Percentiles rank a stretch among this genome's conserved stretches.
phyloP scores from a whole-genome alignment of 1,284 basidiomycete species.

The Xerocomus amazonicus region DNA sequence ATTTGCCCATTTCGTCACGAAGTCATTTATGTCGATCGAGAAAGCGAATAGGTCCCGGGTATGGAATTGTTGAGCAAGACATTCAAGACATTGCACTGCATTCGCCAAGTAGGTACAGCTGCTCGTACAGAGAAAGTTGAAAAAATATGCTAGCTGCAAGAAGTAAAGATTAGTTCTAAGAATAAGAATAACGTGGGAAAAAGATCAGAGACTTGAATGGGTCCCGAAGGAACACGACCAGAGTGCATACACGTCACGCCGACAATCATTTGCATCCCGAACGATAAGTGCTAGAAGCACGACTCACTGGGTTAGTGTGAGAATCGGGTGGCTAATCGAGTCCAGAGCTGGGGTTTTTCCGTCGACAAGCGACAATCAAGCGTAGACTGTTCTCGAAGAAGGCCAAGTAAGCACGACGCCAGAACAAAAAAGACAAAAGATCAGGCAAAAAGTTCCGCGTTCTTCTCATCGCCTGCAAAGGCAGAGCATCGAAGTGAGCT shows the following conservation, averaged over 20 bases:
- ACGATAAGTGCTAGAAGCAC: slow-evolving; percentile 1
- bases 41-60: not conserved
- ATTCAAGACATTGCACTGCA: slow-evolving; percentile 9
- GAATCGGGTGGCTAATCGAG: not conserved
- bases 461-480: slow-evolving; percentile 49
- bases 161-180: slow-evolving; percentile 17
- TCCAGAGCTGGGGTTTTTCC: not conserved
- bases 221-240: slow-evolving; percentile 63
- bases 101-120: slow-evolving; percentile 16
- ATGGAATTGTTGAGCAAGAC: not conserved
- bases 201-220: slow-evolving; percentile 74
- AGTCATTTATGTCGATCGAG: slow-evolving; percentile 7
- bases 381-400: not conserved
- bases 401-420: slow-evolving; percentile 6
- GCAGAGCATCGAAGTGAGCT: slow-evolving; percentile 59
- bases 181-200: slow-evolving; percentile 1
- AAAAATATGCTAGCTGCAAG: slow-evolving; percentile 3
- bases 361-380: not conserved
- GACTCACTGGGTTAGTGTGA: slow-evolving; percentile 18
- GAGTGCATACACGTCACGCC: slow-evolving; percentile 56
- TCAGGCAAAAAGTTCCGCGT: slow-evolving; percentile 42
- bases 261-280: slow-evolving; percentile 51
- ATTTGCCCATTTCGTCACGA: not conserved
- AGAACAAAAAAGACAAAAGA: slow-evolving; percentile 3
- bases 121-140: slow-evolving; percentile 3